Base-by-base conservation (phyloP, 164 flowering plant genomes). In the Kingdonia uniflora region DNA sequence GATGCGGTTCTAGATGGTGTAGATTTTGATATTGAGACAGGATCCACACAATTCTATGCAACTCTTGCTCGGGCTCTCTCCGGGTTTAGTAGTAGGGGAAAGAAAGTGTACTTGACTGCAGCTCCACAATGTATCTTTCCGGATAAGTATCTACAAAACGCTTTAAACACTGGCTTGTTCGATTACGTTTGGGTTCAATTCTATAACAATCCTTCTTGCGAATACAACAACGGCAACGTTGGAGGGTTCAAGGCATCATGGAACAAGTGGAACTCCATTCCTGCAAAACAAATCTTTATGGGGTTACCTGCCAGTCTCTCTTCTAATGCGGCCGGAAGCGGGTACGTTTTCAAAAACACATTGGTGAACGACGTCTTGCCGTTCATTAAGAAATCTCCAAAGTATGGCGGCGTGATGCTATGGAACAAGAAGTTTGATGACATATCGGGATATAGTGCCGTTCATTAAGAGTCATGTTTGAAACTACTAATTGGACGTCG, bases 371-470 rank as follows among this genome's bases (percentile, higher is more conserved):
- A 71, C 22, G 50, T 81, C 19, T 73, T 81, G 24, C 84, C 79
- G 33, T 62, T 23, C 8, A 65, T 79, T 2, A 70, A 67, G 67
- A 39, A n/a, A 11, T 71, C 79, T 0, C n/a, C 56, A 6, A 76
- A 75, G 54, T 81, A 76, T 60, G 84, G 82, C 2, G 82, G 87
- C 1, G 76, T 79, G 6, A 79, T 81, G 82, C 63, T 81, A 1
- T 79, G 84, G 81, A 55, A 66, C 5, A 80, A 45, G 69, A 68
- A n/a, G 44, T 68, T 50, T 62, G 81, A 78, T 59, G 71, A 62
- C 41, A 57, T 53, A 26, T 68, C 47, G 51, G 74, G 77, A 0
- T 80, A 72, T 50, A 62, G 65, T 41, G 48, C 60, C 5, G n/a
- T 20, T 26, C 41, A 42, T 58, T 12, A 51, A 25, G 49, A 26